Evolutionary conservation across 106 monocot species (phyloP).

Genomic region (Xerophyta viscosa): DNA sequence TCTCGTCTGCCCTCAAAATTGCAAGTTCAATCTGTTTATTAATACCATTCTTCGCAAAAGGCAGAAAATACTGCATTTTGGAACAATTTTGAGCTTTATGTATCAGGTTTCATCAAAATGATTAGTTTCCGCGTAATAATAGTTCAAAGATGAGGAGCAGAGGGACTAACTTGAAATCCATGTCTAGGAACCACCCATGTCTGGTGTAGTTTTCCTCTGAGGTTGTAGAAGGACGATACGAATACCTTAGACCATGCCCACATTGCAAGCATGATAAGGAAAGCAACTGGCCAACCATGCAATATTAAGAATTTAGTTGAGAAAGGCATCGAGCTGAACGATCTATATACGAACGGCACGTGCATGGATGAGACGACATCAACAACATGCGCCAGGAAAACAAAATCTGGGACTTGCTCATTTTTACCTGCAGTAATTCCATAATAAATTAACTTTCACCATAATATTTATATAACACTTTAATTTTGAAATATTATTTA

Average conservation of each 20-base stretch:
- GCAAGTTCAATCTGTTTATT: constrained; percentile 87
- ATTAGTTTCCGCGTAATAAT: too few species aligned
- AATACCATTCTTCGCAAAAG: constrained; percentile 79
- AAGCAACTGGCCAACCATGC: constrained; percentile 50
- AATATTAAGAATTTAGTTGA: constrained; percentile 22
- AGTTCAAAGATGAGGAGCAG: background rate
- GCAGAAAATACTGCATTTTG: constrained; percentile 71
- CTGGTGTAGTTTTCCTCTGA: constrained; percentile 56
- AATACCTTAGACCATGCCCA: constrained; percentile 91
- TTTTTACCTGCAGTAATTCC: constrained; percentile 36
- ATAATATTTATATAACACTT: too few species aligned
- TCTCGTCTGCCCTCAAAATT: constrained; percentile 78
- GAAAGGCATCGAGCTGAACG: constrained; percentile 43
- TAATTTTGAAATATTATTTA: too few species aligned
- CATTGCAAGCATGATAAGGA: constrained; percentile 59
- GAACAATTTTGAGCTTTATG: background rate
- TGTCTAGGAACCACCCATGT: constrained; percentile 73
- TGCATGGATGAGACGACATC: constrained; percentile 70
- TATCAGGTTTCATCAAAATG: too few species aligned
- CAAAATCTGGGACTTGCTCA: constrained; percentile 59
- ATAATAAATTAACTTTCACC: background rate
- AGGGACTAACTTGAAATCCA: constrained; percentile 66
- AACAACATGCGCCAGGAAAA: constrained; percentile 82
- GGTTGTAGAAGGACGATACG: constrained; percentile 68
- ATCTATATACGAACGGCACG: constrained; percentile 47